Conservation (phyloP, 1,139 yeast genomes). For the Taphrina flavorubra region DNA sequence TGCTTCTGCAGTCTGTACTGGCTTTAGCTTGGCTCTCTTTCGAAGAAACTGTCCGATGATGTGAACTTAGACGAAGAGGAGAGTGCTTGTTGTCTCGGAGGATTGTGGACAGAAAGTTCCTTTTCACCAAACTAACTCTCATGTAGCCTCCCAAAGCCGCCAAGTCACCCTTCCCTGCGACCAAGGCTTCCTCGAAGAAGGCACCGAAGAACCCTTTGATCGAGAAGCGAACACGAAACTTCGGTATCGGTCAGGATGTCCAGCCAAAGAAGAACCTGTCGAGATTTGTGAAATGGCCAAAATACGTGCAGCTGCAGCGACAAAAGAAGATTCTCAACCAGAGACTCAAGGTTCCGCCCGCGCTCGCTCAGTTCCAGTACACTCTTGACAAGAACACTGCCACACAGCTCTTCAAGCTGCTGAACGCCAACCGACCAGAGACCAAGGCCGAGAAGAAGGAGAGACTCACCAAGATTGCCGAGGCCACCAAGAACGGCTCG, state of each 20-base stretch:
- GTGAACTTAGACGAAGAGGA: constrained; percentile 12
- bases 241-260: constrained; percentile 87
- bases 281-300: constrained; percentile 98
- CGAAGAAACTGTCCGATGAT: constrained; percentile 22
- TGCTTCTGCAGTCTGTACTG: not conserved
- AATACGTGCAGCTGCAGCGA: constrained; percentile 94
- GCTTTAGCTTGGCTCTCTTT: not conserved
- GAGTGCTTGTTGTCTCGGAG: constrained; percentile 15
- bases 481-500: constrained; percentile 96
- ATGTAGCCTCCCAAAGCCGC: constrained; percentile 40
- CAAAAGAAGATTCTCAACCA: constrained; percentile 93
- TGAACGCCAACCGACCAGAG: constrained; percentile 99
- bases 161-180: constrained; percentile 69
- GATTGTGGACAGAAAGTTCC: not conserved
- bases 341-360: constrained; percentile 99
- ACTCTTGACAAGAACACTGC: constrained; percentile 98
- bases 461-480: constrained; percentile 98
- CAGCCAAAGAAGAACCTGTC: constrained; percentile 96
- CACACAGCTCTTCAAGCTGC: constrained; percentile 91
- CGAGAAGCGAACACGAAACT: constrained; percentile 88
- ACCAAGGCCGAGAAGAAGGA: constrained; percentile 96
- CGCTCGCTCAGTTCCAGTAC: constrained; percentile 93
- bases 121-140: not conserved
- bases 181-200: constrained; percentile 54
- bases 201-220: constrained; percentile 69